Evolutionary conservation across 495 filamentous ascomycete species (phyloP).

Genomic region (Hypoxylon cercidicola): DNA sequence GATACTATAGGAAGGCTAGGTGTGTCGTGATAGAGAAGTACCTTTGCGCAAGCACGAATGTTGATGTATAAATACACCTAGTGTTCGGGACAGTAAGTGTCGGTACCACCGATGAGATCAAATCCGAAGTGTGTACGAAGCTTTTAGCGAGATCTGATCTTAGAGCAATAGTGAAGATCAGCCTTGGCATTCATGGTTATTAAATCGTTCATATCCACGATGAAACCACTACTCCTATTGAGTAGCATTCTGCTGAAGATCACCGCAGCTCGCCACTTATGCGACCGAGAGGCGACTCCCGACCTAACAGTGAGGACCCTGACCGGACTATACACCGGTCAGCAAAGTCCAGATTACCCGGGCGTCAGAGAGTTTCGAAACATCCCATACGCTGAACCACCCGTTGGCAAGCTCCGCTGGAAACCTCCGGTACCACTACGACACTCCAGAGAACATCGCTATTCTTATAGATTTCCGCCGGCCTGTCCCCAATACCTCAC

Average conservation of each 20-base stretch:
- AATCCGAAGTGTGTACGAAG: background rate
- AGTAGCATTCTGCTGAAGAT: constrained; percentile 18
- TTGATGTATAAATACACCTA: constrained; percentile 18
- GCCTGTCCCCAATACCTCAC: constrained; percentile 52
- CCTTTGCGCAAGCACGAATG: background rate
- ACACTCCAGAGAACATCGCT: constrained; percentile 42
- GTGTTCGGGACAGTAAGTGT: background rate
- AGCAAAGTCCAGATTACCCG: constrained; percentile 50
- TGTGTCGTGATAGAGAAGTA: background rate
- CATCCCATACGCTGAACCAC: constrained; percentile 58
- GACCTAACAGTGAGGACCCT: constrained; percentile 46
- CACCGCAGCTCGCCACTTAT: constrained; percentile 6
- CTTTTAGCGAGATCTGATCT: background rate
- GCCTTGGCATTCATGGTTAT: constrained; percentile 10
- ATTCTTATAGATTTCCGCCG: constrained; percentile 51
- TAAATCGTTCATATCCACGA: constrained; percentile 9
- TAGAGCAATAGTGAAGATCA: background rate
- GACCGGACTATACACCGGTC: constrained; percentile 53
- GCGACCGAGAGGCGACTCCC: constrained; percentile 10
- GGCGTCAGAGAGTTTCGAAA: constrained; percentile 58
- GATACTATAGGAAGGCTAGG: background rate
- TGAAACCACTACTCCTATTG: constrained; percentile 15
- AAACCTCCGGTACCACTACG: constrained; percentile 49
- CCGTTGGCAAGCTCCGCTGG: constrained; percentile 53
- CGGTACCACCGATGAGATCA: background rate